Evolutionary conservation across 257 asterid species (phyloP).

Genomic region (Oldenlandia corymbosa): DNA sequence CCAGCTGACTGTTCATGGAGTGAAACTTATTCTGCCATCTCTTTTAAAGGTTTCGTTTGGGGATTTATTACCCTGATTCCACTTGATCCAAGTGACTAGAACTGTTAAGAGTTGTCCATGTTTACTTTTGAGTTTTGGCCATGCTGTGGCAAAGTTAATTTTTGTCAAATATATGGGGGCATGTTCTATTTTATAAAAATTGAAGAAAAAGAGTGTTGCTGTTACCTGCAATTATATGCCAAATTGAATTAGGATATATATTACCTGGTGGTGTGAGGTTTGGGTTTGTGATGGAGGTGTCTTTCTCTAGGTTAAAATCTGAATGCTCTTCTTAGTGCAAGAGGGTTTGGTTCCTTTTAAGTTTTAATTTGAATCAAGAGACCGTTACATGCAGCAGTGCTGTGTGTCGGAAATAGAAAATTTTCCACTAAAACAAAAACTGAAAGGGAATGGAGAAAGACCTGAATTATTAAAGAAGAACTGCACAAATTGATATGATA

Average conservation of each 20-base stretch:
- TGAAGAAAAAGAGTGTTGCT: too few relatives aligned
- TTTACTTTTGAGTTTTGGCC: background rate
- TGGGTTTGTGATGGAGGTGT: too few relatives aligned
- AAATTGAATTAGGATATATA: too few relatives aligned
- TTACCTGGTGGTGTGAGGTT: background rate
- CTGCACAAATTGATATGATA: too few relatives aligned
- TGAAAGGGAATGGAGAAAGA: too few relatives aligned
- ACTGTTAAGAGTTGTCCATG: background rate
- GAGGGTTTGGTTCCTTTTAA: background rate
- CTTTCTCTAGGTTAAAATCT: background rate
- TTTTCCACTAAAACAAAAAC: too few relatives aligned
- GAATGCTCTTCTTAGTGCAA: background rate
- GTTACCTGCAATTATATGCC: too few relatives aligned
- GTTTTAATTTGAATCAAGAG: background rate
- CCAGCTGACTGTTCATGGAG: conserved; percentile 93
- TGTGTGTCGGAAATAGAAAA: too few relatives aligned
- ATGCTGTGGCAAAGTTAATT: background rate
- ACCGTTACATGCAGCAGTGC: too few relatives aligned
- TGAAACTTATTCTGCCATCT: conserved; percentile 96
- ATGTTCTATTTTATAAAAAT: too few relatives aligned
- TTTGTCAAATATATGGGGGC: too few relatives aligned
- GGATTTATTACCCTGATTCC: conserved; percentile 9
- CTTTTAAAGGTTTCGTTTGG: conserved; percentile 64
- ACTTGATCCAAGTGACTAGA: conserved; percentile 7
- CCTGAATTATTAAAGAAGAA: too few relatives aligned